Evolutionary conservation across 768 basidiomycete genomes (phyloP).

Genomic region (Amanita pallidorosea): DNA sequence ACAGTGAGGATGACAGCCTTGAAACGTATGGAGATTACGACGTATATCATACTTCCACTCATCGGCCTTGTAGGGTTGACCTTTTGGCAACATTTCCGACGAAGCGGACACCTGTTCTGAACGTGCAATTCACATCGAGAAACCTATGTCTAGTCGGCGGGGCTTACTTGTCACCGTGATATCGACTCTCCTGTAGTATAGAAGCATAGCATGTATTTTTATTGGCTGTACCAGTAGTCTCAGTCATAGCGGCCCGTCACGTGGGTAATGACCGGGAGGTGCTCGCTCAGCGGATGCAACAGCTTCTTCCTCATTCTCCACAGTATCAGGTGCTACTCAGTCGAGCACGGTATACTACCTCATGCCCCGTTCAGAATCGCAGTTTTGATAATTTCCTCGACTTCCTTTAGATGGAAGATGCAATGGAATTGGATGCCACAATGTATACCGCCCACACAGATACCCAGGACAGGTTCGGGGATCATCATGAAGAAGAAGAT

Average conservation of each 20-base stretch:
- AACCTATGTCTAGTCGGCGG: slow-evolving; percentile 91
- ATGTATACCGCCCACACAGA: slow-evolving; percentile 4
- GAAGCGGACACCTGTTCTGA: slow-evolving; percentile 87
- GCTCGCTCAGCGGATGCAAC: neutral
- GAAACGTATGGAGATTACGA: slow-evolving; percentile 53
- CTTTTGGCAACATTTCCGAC: slow-evolving; percentile 88
- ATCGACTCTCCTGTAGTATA: slow-evolving; percentile 10
- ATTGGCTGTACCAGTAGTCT: neutral
- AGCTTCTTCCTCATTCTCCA: neutral
- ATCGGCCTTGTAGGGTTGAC: slow-evolving; percentile 47
- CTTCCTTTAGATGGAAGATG: slow-evolving; percentile 22
- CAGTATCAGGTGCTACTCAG: neutral
- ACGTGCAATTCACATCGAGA: slow-evolving; percentile 89
- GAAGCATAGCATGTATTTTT: slow-evolving; percentile 1
- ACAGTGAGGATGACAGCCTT: slow-evolving; percentile 43
- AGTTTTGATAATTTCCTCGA: neutral
- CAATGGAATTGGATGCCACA: slow-evolving; percentile 34
- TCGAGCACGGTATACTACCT: neutral
- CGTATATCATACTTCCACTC: slow-evolving; percentile 4
- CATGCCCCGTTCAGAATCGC: neutral
- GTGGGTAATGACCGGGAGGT: slow-evolving; percentile 1
- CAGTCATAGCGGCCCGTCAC: neutral
- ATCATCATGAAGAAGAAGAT: neutral
- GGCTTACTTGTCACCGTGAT: slow-evolving; percentile 51
- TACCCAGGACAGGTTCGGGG: slow-evolving; percentile 4